Evolutionary conservation across 1,284 basidiomycete species (phyloP), one percentile per base, ranked within the genome.

Genomic region (Laetiporus sulphureus): DNA sequence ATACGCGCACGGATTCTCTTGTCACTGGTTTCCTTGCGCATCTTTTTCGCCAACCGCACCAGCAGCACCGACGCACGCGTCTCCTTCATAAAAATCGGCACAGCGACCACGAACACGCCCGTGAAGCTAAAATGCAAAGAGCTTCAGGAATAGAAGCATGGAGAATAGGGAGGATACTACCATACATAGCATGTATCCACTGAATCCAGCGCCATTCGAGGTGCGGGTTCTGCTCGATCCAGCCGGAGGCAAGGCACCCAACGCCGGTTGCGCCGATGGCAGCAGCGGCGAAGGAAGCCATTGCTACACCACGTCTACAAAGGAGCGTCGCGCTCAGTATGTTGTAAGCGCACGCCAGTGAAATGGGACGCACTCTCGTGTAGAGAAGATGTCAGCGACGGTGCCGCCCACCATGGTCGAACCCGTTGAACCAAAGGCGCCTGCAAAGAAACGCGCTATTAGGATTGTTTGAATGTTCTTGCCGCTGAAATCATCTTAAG

Each of bases 141-240:
- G 47, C 27, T 18, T 44, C 22, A 32, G 35, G 23, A n/a, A 20
- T 25, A 13, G 41, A 30, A 41, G 21, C 6, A 11, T 32, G 31
- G 36, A 15, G 23, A 20, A 22, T 18, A 15, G 23, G 34, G 25
- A 32, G 32, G 40, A 27, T 30, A 44, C 25, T n/a, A 8, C 62
- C 70, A 18, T 42, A 77, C 77, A 80, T 85, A 57, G 79, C 67
- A 48, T 83, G 76, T 21, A 89, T 72, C 84, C 85, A 89, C 60
- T 87, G 78, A 11, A 90, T 86, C 86, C 87, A 90, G 27, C 83
- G 69, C 87, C 88, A 91, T 41, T 69, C 67, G 24, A 89, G 56
- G 5, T 63, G 63, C 0, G 64, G 58, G 44, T 81, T 74, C 53
- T 77, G 72, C 53, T 84, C 83, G 5, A 87, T 75, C 75, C 78